These are phyloP conservation scores for Botryotinia globosa DNA, from an alignment of 2,329 filamentous ascomycete genomes.

Conservation along the genomic window DNA sequence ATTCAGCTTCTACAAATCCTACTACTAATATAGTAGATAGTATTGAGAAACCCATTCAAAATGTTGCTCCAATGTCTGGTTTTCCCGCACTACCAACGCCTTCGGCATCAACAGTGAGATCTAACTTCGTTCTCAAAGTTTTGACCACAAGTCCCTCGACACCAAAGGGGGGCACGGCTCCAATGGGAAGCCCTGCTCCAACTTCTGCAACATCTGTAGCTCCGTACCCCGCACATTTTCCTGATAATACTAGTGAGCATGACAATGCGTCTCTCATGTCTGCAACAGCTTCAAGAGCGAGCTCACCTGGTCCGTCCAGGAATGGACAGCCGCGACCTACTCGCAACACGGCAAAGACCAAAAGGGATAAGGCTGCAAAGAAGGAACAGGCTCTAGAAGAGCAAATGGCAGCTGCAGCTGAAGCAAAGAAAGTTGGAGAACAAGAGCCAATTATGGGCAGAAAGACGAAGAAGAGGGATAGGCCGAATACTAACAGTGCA, in stretches of 20 bases:
- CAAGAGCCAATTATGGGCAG: conserved; percentile 72
- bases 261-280: conserved; percentile 75
- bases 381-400: conserved; percentile 57
- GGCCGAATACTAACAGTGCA: conserved; percentile 40
- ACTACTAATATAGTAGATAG: conserved; percentile 43
- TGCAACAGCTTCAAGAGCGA: conserved; percentile 67
- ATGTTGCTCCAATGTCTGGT: conserved; percentile 38
- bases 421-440: conserved; percentile 43
- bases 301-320: conserved; percentile 64
- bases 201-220: conserved; percentile 40
- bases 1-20: conserved; percentile 37
- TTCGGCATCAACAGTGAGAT: not conserved
- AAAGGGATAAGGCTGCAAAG: conserved; percentile 66
- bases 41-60: conserved; percentile 27
- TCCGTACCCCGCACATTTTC: conserved; percentile 45
- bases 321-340: conserved; percentile 56
- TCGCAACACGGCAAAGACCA: conserved; percentile 69
- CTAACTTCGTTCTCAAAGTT: not conserved
- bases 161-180: conserved; percentile 58
- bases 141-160: conserved; percentile 50
- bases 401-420: conserved; percentile 54
- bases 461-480: conserved; percentile 83
- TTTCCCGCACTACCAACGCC: conserved; percentile 52
- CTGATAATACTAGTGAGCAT: conserved; percentile 74
- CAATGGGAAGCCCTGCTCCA: conserved; percentile 36